A percentile compares a stretch with the other conserved stretches of the same genome.
Conservation (phyloP, 208 protist species). For the Naegleria lovaniensis region DNA sequence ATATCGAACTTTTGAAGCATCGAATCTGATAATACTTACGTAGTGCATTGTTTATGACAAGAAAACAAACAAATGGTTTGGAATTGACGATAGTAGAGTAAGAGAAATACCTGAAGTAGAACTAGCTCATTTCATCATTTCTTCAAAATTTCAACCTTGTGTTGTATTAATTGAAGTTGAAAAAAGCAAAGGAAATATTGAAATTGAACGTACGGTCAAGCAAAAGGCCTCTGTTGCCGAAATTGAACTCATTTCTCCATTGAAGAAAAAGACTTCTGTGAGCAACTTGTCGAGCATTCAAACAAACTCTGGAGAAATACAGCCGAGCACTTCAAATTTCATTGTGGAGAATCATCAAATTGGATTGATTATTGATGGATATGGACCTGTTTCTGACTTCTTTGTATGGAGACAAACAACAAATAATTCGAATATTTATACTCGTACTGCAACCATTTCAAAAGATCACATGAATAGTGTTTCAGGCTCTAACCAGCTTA, state of each 20-base stretch:
- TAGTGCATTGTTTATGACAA: background rate
- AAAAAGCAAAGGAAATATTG: background rate
- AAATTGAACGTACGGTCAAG: background rate
- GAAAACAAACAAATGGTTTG: background rate
- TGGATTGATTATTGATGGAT: background rate
- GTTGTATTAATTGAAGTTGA: background rate
- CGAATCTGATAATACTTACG: too few species aligned
- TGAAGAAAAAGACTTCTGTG: background rate
- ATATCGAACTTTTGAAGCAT: too few species aligned
- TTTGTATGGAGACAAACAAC: background rate
- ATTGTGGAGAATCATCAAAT: background rate
- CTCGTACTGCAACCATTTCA: background rate
- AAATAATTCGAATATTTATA: background rate
- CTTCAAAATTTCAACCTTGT: background rate
- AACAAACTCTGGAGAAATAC: background rate
- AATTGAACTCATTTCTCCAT: background rate
- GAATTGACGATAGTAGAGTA: background rate
- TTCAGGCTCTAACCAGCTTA: background rate
- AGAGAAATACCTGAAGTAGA: background rate
- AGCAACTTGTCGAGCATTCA: background rate
- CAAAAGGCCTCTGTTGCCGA: background rate
- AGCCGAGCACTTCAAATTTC: background rate
- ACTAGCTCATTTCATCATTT: background rate
- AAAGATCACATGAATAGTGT: background rate
- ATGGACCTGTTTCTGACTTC: background rate